These are phyloP conservation scores for Pichia gijzeniarum DNA, from an alignment of 805 yeast genomes.

Conservation along the genomic window DNA sequence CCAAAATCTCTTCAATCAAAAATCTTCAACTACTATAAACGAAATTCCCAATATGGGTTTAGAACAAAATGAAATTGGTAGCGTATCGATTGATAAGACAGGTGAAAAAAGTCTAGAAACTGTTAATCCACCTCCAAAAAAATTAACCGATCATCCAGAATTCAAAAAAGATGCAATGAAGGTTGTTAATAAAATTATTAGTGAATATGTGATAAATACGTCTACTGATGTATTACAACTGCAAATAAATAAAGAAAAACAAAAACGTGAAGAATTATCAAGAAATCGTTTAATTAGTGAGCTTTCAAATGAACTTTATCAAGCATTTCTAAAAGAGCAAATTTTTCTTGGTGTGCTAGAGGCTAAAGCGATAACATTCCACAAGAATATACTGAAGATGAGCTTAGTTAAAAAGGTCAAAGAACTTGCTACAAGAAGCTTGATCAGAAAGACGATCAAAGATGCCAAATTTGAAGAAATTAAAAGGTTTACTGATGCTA, in stretches of 20 bases:
- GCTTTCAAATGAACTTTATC: conserved; percentile 46
- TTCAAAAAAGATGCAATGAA: conserved; percentile 28
- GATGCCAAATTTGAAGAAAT: conserved; percentile 37
- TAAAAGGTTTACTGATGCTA: conserved; percentile 22
- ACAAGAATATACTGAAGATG: conserved; percentile 29
- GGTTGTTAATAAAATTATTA: conserved; percentile 22
- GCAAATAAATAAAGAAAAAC: conserved; percentile 1
- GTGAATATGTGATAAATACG: conserved; percentile 21
- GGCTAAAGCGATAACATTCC: conserved; percentile 38
- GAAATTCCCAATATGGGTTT: too few relatives aligned
- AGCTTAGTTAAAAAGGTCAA: conserved; percentile 30
- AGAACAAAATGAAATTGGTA: too few relatives aligned
- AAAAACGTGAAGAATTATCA: conserved; percentile 18
- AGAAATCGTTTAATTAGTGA: conserved; percentile 26
- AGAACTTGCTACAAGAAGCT: conserved; percentile 21
- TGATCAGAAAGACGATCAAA: conserved; percentile 25
- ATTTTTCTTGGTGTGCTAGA: conserved; percentile 38
- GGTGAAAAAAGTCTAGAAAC: neutral
- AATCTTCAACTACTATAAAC: too few relatives aligned
- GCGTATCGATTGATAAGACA: too few relatives aligned
- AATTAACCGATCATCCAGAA: conserved; percentile 23
- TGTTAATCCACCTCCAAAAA: conserved; percentile 11
- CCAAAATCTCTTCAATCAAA: too few relatives aligned
- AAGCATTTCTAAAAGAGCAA: conserved; percentile 57
- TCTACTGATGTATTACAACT: neutral